Evolutionary conservation across 2,329 filamentous ascomycete genomes (phyloP).

Genomic region (Parasarocladium wereldwijsianum): DNA sequence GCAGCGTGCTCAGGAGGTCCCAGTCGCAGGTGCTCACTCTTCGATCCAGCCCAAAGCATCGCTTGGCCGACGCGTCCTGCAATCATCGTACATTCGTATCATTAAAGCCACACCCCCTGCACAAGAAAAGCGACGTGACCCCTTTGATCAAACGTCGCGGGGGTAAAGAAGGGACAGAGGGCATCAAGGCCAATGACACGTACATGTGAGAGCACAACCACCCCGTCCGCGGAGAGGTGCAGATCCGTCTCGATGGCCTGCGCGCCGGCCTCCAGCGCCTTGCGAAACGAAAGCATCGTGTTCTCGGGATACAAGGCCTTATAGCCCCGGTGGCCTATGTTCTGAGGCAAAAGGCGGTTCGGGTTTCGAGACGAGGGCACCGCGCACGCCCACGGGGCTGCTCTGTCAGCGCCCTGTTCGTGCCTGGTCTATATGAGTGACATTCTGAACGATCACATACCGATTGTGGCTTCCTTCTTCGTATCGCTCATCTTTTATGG

Average conservation of each 20-base stretch:
- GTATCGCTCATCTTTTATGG: no score
- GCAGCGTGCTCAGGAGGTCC: conserved; percentile 53
- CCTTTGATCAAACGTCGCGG: no score
- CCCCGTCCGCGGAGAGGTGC: conserved; percentile 66
- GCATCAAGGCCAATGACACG: conserved; percentile 13
- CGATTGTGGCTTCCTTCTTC: no score
- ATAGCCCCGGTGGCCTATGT: conserved; percentile 67
- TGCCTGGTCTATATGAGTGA: no score
- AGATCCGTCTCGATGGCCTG: conserved; percentile 83
- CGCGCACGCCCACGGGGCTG: conserved; percentile 20
- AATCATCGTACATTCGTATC: no score
- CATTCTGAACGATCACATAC: no score
- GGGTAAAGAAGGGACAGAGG: neutral
- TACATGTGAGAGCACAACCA: conserved; percentile 76
- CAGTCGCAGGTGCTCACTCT: conserved; percentile 66
- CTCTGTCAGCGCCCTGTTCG: neutral
- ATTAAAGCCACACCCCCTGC: no score
- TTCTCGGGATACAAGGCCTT: conserved; percentile 75
- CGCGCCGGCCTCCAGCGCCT: conserved; percentile 57
- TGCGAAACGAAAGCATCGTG: conserved; percentile 63
- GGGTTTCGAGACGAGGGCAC: conserved; percentile 13
- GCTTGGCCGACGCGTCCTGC: conserved; percentile 60
- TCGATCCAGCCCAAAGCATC: conserved; percentile 66
- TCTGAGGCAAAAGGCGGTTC: conserved; percentile 39
- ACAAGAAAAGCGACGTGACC: no score